Evolutionary conservation across 225 moss, liverwort and hornwort species (phyloP).

Genomic region (Rhytidiadelphus loreus): DNA sequence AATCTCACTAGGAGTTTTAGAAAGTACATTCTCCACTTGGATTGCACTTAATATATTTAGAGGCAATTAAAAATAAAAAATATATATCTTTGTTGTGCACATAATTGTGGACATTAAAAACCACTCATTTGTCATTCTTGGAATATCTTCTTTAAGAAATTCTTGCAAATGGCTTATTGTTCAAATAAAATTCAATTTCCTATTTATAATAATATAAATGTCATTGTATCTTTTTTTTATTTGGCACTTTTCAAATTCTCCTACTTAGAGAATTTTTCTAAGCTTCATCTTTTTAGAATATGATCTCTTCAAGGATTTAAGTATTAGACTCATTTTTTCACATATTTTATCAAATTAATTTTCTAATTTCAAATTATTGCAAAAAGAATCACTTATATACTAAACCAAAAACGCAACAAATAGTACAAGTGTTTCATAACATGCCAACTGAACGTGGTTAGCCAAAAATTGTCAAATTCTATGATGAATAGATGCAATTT

Average conservation of each 20-base stretch:
- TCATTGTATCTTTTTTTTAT: too few species aligned
- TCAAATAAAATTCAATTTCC: too few species aligned
- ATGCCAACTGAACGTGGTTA: background rate
- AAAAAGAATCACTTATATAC: too few species aligned
- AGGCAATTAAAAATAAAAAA: background rate
- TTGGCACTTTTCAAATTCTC: too few species aligned
- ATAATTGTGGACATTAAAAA: background rate
- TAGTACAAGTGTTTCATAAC: background rate
- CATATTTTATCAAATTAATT: background rate
- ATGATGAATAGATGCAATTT: background rate
- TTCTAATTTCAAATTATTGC: background rate
- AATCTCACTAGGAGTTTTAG: background rate
- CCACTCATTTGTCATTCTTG: accelerated
- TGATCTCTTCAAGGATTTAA: accelerated
- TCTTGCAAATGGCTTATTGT: too few species aligned
- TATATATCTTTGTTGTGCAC: accelerated
- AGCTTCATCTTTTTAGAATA: background rate
- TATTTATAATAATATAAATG: background rate
- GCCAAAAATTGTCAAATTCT: accelerated
- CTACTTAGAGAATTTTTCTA: accelerated
- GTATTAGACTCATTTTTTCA: background rate
- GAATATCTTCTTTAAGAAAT: background rate
- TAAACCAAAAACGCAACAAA: background rate
- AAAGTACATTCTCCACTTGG: background rate
- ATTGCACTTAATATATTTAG: background rate